A percentile compares a stretch with the other conserved stretches of the same genome.
Conservation (phyloP, 2,329 filamentous ascomycete species). For the Parastagonospora avenae region DNA sequence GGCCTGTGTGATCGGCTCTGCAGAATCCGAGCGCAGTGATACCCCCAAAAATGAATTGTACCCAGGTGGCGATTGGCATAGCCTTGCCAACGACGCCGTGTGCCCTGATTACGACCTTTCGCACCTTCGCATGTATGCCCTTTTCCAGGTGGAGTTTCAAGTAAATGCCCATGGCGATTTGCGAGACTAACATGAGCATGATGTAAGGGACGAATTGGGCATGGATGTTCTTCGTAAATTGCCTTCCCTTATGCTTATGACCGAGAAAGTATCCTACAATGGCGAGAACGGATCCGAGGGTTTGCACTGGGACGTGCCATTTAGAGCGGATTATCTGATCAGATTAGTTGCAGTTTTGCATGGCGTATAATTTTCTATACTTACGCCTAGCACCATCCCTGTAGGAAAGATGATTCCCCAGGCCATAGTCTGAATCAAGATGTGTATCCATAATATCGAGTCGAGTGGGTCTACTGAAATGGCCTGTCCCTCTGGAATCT, state of each 20-base stretch:
- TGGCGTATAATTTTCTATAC: constrained; percentile 28
- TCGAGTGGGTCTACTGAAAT: constrained; percentile 58
- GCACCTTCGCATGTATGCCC: constrained; percentile 79
- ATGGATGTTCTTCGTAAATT: constrained; percentile 76
- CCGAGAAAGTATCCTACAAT: constrained; percentile 88
- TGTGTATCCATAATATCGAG: constrained; percentile 89
- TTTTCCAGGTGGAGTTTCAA: constrained; percentile 87
- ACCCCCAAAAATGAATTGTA: constrained; percentile 94
- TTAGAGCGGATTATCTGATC: constrained; percentile 80
- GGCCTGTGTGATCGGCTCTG: constrained; percentile 85
- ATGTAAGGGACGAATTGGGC: constrained; percentile 77
- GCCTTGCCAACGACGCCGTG: constrained; percentile 86
- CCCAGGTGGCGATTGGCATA: constrained; percentile 86
- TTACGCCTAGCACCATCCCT: constrained; percentile 92
- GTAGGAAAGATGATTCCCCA: constrained; percentile 93
- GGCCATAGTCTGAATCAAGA: constrained; percentile 81
- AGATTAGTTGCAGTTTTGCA: constrained; percentile 3
- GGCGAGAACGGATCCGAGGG: constrained; percentile 73
- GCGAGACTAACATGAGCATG: constrained; percentile 77
- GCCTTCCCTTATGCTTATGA: constrained; percentile 85
- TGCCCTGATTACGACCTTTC: constrained; percentile 70
- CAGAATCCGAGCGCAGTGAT: constrained; percentile 94
- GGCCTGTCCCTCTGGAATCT: constrained; percentile 46
- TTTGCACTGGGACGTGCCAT: constrained; percentile 93
- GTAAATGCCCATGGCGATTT: constrained; percentile 83